Percentiles rank a stretch among this genome's conserved stretches.
phyloP scores from a whole-genome alignment of 805 yeast species.

The Candida insectorum region DNA sequence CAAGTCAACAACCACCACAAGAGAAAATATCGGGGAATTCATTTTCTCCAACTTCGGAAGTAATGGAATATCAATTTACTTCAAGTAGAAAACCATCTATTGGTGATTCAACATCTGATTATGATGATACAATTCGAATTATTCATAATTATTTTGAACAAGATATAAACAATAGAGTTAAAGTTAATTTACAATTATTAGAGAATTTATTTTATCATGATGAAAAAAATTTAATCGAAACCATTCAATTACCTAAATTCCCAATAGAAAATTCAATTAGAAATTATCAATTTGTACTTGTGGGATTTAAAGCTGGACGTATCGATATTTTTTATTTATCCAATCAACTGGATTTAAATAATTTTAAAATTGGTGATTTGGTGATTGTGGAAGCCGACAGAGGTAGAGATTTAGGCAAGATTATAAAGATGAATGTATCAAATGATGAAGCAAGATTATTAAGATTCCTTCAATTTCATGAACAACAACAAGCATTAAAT shows the following conservation, averaged over 20 bases:
- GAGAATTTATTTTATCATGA: conserved; percentile 28
- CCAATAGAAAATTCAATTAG: conserved; percentile 35
- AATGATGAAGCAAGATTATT: conserved; percentile 65
- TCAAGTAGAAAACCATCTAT: no score
- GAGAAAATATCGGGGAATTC: no score
- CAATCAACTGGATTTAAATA: conserved; percentile 18
- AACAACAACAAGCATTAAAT: conserved; percentile 63
- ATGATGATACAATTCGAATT: no score
- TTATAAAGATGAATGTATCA: conserved; percentile 54
- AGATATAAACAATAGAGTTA: conserved; percentile 39
- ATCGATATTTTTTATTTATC: conserved; percentile 73
- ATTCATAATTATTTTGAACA: conserved; percentile 33
- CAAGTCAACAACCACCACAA: no score
- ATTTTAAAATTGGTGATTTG: conserved; percentile 54
- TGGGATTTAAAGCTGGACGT: conserved; percentile 77
- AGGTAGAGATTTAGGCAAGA: conserved; percentile 72
- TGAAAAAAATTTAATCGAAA: conserved; percentile 19
- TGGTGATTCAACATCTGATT: no score
- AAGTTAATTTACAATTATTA: conserved; percentile 28
- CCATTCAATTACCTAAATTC: conserved; percentile 33
- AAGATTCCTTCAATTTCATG: conserved; percentile 64
- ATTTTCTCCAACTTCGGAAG: no score
- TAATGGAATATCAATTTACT: no score
- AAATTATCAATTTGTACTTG: conserved; percentile 48
- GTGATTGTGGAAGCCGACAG: conserved; percentile 85